Percentiles rank a stretch among this genome's conserved stretches.
These are phyloP conservation scores for Sporothrix pallida DNA, from an alignment of 2,329 filamentous ascomycete species.

Conservation along the genomic window DNA sequence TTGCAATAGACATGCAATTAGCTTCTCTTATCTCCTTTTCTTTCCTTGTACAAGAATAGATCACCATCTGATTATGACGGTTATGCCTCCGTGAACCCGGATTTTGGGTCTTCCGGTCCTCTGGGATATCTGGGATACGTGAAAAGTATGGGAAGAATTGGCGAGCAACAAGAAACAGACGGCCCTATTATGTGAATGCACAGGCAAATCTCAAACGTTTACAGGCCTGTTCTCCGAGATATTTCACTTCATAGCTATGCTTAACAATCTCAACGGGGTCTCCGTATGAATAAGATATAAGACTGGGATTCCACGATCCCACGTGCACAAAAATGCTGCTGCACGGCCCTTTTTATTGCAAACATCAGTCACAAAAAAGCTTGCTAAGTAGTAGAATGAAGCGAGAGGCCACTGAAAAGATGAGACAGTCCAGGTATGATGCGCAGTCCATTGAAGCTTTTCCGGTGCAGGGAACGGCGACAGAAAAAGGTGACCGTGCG, in stretches of 20 bases:
- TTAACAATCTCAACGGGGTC: no score
- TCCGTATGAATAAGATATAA: neutral
- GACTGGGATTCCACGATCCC: neutral
- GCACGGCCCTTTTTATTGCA: conserved; percentile 9
- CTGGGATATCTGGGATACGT: neutral
- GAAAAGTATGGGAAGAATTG: neutral
- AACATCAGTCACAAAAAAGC: neutral
- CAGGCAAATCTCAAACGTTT: conserved; percentile 20
- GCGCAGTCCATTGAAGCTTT: neutral
- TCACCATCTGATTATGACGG: conserved; percentile 24
- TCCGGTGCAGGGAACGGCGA: conserved; percentile 3
- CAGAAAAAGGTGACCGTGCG: conserved; percentile 23
- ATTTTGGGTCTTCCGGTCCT: conserved; percentile 23
- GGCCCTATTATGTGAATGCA: neutral
- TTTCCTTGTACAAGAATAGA: conserved; percentile 12
- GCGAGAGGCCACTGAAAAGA: neutral
- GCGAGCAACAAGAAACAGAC: neutral
- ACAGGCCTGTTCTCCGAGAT: neutral
- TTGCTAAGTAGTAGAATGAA: no score
- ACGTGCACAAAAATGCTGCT: conserved; percentile 4
- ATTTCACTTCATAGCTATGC: neutral
- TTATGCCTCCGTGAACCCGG: conserved; percentile 17
- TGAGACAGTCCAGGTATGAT: conserved; percentile 30
- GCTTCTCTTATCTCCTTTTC: neutral
- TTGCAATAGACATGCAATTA: neutral